phyloP scores from a whole-genome alignment of 257 asterid genomes.

The Penstemon davidsonii region DNA sequence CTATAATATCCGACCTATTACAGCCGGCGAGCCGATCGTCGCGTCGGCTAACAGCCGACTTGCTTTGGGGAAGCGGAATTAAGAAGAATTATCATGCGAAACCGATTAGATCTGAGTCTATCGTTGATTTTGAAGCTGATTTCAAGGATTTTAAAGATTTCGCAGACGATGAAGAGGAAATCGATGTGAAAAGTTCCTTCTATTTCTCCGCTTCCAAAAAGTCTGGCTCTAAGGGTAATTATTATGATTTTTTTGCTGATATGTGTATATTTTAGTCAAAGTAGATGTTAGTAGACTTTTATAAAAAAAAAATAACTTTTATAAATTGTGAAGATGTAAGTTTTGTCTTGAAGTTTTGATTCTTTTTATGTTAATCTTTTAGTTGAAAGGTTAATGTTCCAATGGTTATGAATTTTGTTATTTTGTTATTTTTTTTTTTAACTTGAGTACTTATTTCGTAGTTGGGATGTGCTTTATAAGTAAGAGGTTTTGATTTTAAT shows the following conservation, averaged over 20 bases:
- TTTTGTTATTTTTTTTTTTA: background rate
- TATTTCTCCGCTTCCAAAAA: conserved; percentile 47
- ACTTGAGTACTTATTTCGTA: background rate
- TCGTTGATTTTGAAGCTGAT: conserved; percentile 78
- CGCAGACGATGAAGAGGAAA: conserved; percentile 47
- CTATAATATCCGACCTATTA: conserved; percentile 62
- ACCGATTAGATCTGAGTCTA: conserved; percentile 54
- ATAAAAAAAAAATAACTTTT: background rate
- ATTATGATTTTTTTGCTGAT: background rate
- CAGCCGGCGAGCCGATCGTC: conserved; percentile 70
- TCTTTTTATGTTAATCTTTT: background rate
- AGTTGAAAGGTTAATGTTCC: too few species aligned
- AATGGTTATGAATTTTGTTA: too few species aligned
- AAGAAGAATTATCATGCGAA: conserved; percentile 44
- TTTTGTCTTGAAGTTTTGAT: background rate
- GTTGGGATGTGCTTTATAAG: background rate
- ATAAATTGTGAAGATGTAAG: background rate
- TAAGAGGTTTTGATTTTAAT: too few species aligned
- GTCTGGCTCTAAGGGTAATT: too few species aligned
- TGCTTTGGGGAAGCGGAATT: conserved; percentile 70
- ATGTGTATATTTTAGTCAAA: conserved; percentile 28
- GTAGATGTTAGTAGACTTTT: background rate
- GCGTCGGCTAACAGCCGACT: conserved; percentile 68
- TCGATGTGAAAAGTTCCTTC: conserved; percentile 45
- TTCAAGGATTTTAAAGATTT: conserved; percentile 75